Base-by-base conservation (phyloP, 1,284 basidiomycete genomes). In the Takashimella koratensis region DNA sequence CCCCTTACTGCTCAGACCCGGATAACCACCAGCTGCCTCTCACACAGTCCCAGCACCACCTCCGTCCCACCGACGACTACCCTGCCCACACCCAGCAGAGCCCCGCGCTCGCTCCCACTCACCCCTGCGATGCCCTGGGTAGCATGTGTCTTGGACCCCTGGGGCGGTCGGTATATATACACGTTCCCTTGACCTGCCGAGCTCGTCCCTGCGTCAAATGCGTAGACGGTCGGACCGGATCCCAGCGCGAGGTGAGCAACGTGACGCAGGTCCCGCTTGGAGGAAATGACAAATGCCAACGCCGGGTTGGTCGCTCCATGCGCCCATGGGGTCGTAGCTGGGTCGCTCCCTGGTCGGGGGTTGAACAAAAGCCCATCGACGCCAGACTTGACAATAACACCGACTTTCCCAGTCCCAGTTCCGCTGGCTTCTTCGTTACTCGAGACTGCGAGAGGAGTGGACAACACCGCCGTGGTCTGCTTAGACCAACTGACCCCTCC, bases 201-300 rank as follows among this genome's bases (percentile, higher is more conserved):
- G 65, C 1, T 79, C 71, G 41, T 10, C 3, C 22, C 52, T 3
- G 39, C 42, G 10, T 22, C 20, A 20, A 43, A 21, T 2, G 42
- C 43, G 8, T 23, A 25, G 11, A 24, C 43, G 22, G 42, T 21
- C 10, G 41, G 16, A 16, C 30, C 30, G 8, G 56, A 51, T 26
- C 46, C 45, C 13, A 3, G 26, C 25, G 12, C 52, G 26, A 84
- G 73, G 65, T 95, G 90, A 63, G 86, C 81, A 2, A 86, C 86
- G 74, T 93, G 90, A 12, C 88, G 82, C 1, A 87, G 84, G 72
- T 95, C 91, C 23, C 84, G 84, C 73, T 98, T 98, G 3, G 91
- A 94, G 1, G 92, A 91, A 25, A 98, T 80, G 19, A 98, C 95
- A 68, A 97, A 98, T 1, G 90, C 82, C 3, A 98, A 81, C 0